Evolutionary conservation across 192 early-diverging fungal species (phyloP).

Genomic region (Umbelopsis sp.): DNA sequence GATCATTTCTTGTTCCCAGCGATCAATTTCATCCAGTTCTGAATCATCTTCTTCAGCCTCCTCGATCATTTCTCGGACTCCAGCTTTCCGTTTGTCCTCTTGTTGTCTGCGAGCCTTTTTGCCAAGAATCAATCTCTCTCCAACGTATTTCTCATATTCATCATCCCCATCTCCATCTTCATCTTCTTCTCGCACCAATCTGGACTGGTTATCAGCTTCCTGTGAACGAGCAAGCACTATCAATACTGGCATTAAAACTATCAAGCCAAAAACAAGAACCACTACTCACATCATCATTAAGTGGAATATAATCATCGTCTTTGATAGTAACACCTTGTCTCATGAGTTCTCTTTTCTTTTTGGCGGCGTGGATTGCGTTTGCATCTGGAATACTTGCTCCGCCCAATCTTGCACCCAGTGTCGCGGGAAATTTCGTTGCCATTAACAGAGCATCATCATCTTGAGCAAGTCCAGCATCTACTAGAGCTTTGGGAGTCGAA

Average conservation of each 20-base stretch:
- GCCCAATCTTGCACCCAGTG: constrained; percentile 36
- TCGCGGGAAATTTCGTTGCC: constrained; percentile 49
- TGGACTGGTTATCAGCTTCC: constrained; percentile 30
- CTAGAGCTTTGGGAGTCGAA: constrained; percentile 30
- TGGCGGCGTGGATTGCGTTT: constrained; percentile 54
- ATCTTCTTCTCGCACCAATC: constrained; percentile 61
- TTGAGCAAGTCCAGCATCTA: constrained; percentile 21
- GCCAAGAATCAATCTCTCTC: constrained; percentile 50
- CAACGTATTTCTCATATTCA: constrained; percentile 55
- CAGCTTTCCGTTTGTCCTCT: constrained; percentile 39
- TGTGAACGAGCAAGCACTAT: background rate
- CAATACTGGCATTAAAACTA: background rate
- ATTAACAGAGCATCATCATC: constrained; percentile 32
- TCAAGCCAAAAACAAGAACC: background rate
- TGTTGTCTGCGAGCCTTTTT: constrained; percentile 47
- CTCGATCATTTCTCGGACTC: constrained; percentile 53
- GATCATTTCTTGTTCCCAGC: constrained; percentile 60
- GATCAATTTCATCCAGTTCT: constrained; percentile 51
- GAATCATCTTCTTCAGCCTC: constrained; percentile 54
- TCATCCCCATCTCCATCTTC: constrained; percentile 60
- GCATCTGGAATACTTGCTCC: constrained; percentile 49
- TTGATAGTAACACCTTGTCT: constrained; percentile 39
- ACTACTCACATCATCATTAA: constrained; percentile 28
- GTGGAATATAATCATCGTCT: constrained; percentile 35
- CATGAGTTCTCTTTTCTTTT: constrained; percentile 54